These are phyloP conservation scores for Pichiaceae sp. DNA, from an alignment of 1,139 yeast genomes.

Conservation along the genomic window DNA sequence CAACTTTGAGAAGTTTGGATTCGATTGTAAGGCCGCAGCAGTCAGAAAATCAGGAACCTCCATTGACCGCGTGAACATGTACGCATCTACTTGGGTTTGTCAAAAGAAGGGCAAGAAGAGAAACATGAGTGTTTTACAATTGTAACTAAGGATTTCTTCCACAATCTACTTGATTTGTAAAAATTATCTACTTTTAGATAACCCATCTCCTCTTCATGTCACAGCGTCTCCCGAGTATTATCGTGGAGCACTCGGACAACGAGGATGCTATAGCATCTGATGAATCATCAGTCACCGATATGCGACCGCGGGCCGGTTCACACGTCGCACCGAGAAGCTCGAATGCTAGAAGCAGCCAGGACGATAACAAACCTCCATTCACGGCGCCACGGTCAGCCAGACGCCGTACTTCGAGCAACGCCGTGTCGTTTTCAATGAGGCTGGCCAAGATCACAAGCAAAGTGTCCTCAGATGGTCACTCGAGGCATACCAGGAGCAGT, in stretches of 20 bases:
- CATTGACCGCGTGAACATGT: slow-evolving; percentile 79
- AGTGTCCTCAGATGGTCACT: background rate
- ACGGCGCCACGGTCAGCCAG: too few species aligned
- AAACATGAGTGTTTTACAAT: slow-evolving; percentile 21
- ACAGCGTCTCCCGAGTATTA: background rate
- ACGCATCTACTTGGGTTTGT: slow-evolving; percentile 83
- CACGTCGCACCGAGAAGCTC: background rate
- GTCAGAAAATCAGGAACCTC: slow-evolving; percentile 53
- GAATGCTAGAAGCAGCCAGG: background rate
- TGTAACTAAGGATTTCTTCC: slow-evolving; percentile 7
- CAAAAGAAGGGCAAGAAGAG: slow-evolving; percentile 33
- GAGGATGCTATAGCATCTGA: background rate
- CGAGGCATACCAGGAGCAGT: background rate
- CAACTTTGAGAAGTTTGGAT: slow-evolving; percentile 60
- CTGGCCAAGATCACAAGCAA: background rate
- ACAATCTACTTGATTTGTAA: background rate
- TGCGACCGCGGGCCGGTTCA: background rate
- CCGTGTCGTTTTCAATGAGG: background rate
- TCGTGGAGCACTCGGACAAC: background rate
- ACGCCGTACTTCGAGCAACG: too few species aligned
- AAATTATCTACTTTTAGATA: too few species aligned
- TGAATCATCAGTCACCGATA: background rate
- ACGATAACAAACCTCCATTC: background rate
- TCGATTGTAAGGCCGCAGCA: slow-evolving; percentile 60
- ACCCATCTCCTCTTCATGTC: background rate